Evolutionary conservation across 2,329 filamentous ascomycete species (phyloP).

Genomic region (Mycogone perniciosa): DNA sequence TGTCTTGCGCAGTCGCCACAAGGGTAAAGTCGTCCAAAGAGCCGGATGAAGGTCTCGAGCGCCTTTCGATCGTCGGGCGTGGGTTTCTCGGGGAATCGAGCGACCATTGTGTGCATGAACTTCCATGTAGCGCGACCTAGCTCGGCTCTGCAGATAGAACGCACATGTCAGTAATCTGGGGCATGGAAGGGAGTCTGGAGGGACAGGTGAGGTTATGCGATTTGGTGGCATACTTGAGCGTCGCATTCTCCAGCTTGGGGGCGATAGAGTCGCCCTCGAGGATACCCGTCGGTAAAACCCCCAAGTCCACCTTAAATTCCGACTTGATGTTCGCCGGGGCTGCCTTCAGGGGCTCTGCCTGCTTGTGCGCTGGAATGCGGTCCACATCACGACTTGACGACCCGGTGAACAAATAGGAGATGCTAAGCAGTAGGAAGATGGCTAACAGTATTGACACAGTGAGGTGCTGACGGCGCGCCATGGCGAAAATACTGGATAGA

Average conservation of each 20-base stretch:
- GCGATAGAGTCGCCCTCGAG: constrained; percentile 67
- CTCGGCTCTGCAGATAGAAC: constrained; percentile 42
- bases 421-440: constrained; percentile 48
- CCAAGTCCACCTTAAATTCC: constrained; percentile 34
- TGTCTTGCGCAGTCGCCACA: constrained; percentile 64
- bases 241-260: constrained; percentile 76
- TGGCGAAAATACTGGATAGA: constrained; percentile 24
- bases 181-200: neutral
- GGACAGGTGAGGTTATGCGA: neutral
- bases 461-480: constrained; percentile 50
- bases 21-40: constrained; percentile 63
- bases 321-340: constrained; percentile 19
- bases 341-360: constrained; percentile 19
- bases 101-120: constrained; percentile 64
- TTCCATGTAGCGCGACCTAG: constrained; percentile 64
- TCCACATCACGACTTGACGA: constrained; percentile 5
- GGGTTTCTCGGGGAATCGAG: constrained; percentile 61
- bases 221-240: constrained; percentile 54
- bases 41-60: constrained; percentile 57
- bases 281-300: constrained; percentile 39
- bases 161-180: neutral
- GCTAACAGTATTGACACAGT: constrained; percentile 48
- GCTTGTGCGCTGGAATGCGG: constrained; percentile 1
- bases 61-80: constrained; percentile 55
- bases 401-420: constrained; percentile 55